Conservation (phyloP, 23 red algal species). For the Gracilaria caudata region DNA sequence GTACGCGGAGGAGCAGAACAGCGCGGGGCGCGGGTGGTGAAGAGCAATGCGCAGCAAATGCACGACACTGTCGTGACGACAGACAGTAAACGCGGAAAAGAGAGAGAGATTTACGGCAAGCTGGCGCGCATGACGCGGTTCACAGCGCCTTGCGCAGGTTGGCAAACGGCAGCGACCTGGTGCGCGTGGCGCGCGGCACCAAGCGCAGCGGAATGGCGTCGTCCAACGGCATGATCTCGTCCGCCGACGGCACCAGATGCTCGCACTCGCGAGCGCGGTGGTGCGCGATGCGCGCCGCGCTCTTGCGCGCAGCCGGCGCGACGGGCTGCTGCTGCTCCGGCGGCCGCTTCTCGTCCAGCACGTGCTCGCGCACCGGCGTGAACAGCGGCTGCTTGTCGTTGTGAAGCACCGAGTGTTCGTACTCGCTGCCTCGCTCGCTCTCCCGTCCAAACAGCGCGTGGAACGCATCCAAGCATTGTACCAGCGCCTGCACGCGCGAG, state of each 20-base stretch:
- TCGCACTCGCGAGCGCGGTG: neutral
- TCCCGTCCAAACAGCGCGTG: conserved; percentile 12
- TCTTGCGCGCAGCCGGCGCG: neutral
- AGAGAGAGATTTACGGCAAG: neutral
- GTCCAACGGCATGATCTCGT: conserved; percentile 14
- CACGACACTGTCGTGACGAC: too few relatives aligned
- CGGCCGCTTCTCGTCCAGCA: neutral
- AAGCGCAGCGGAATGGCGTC: neutral
- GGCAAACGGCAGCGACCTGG: neutral
- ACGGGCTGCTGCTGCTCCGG: neutral
- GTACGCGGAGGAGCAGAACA: too few relatives aligned
- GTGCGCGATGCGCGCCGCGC: neutral
- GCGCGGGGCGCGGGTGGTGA: too few relatives aligned
- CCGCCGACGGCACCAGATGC: neutral
- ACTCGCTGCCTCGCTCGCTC: neutral
- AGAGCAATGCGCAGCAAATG: too few relatives aligned
- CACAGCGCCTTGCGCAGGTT: neutral
- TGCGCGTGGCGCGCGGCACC: neutral
- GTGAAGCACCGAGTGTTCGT: neutral
- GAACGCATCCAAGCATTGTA: conserved; percentile 12
- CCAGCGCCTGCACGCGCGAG: neutral
- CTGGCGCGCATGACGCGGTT: too few relatives aligned
- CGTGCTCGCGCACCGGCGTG: neutral
- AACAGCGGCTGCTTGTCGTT: neutral
- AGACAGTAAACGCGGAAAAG: too few relatives aligned